Percentiles rank a stretch among this genome's conserved stretches.
phyloP scores from a whole-genome alignment of 805 yeast species.

The Maudiozyma bulderi region DNA sequence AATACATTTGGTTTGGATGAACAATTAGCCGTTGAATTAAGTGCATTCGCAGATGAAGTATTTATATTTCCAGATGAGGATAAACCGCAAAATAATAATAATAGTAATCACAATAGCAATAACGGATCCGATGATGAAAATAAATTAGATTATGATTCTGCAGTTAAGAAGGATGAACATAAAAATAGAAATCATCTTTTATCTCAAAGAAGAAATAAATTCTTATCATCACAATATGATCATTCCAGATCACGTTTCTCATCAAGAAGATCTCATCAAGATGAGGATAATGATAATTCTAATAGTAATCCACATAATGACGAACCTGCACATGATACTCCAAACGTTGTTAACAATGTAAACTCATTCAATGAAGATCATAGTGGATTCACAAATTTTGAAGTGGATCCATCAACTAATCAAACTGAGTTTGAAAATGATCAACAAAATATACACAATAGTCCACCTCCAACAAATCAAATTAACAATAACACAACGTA shows the following conservation, averaged over 20 bases:
- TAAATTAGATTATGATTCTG: slow-evolving; percentile 1
- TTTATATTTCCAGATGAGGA: slow-evolving; percentile 79
- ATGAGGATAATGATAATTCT: neutral
- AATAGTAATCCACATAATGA: neutral
- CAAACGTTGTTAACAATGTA: neutral
- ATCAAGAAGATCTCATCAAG: slow-evolving; percentile 7
- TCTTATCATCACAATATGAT: slow-evolving; percentile 27
- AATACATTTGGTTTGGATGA: slow-evolving; percentile 33
- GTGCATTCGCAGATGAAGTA: slow-evolving; percentile 75
- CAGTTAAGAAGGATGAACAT: slow-evolving; percentile 2
- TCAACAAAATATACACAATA: neutral
- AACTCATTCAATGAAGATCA: slow-evolving; percentile 2
- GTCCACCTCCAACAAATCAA: neutral
- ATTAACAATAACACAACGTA: neutral
- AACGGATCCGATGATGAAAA: slow-evolving; percentile 1
- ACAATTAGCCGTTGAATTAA: slow-evolving; percentile 52
- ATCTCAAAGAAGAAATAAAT: slow-evolving; percentile 23
- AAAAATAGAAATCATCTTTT: slow-evolving; percentile 16
- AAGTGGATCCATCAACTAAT: slow-evolving; percentile 2
- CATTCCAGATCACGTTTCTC: slow-evolving; percentile 25
- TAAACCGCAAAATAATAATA: slow-evolving; percentile 10
- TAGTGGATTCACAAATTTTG: slow-evolving; percentile 11
- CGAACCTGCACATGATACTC: neutral
- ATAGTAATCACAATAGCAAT: slow-evolving; percentile 3
- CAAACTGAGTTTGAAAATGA: neutral